phyloP scores from a whole-genome alignment of 208 protist species.

The Novymonas esmeraldas region DNA sequence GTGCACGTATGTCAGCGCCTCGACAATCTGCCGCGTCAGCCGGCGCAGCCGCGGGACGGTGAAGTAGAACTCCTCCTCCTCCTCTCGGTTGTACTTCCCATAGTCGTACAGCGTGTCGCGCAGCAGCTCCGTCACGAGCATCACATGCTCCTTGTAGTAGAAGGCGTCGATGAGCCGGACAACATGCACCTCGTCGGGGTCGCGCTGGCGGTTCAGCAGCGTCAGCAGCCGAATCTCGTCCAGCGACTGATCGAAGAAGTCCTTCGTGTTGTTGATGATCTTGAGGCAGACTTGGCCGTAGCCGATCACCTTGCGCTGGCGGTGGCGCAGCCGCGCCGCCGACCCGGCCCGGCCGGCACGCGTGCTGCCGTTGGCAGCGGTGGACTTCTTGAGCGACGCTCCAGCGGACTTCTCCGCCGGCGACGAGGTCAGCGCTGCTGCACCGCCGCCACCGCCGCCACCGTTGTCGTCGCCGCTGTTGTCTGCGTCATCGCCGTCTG shows the following conservation, averaged over 20 bases:
- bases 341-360: no score
- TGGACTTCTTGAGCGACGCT: no score
- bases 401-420: not conserved
- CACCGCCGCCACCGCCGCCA: not conserved
- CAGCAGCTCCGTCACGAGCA: conserved; percentile 96
- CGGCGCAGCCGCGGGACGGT: conserved; percentile 89
- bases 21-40: conserved; percentile 86
- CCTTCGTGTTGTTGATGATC: conserved; percentile 98
- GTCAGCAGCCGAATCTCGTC: conserved; percentile 97
- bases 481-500: not conserved
- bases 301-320: conserved; percentile 46
- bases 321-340: not conserved
- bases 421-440: not conserved
- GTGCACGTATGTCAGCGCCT: conserved; percentile 93
- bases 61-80: conserved; percentile 93
- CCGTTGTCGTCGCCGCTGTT: conserved; percentile 11
- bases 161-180: conserved; percentile 95
- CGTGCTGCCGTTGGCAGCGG: not conserved
- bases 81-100: conserved; percentile 94
- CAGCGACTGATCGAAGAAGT: conserved; percentile 97
- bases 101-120: conserved; percentile 97
- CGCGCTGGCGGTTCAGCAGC: conserved; percentile 92
- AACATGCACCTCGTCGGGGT: conserved; percentile 90
- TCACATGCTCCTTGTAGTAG: conserved; percentile 97
- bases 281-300: conserved; percentile 94